Evolutionary conservation across 768 basidiomycete species (phyloP).

Genomic region (Russula virescens): DNA sequence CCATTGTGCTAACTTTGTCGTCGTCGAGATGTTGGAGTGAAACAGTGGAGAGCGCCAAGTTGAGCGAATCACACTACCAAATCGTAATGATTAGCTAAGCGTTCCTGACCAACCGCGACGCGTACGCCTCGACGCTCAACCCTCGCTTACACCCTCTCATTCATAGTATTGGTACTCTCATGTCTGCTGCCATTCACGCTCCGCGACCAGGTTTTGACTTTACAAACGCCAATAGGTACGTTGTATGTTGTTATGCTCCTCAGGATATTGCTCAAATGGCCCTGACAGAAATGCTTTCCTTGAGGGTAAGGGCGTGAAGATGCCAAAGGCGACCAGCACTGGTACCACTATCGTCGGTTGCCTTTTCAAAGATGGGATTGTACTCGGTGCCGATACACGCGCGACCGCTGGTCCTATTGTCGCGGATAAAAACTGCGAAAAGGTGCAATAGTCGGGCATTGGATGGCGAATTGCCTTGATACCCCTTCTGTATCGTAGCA

Average conservation of each 20-base stretch:
- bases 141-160: not conserved
- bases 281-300: constrained; percentile 63
- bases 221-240: constrained; percentile 65
- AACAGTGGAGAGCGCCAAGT: not conserved
- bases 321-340: constrained; percentile 84
- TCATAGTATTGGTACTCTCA: constrained; percentile 26
- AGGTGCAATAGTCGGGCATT: constrained; percentile 45
- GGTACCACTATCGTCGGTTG: constrained; percentile 99
- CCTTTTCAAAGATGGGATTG: constrained; percentile 85
- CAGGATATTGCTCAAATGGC: not conserved
- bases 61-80: not conserved
- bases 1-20: constrained; percentile 30
- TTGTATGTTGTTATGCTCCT: not conserved
- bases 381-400: constrained; percentile 94
- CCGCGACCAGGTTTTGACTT: constrained; percentile 65
- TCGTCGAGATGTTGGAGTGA: constrained; percentile 7
- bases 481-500: not conserved
- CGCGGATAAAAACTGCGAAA: constrained; percentile 99
- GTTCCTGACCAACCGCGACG: constrained; percentile 2
- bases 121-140: constrained; percentile 10
- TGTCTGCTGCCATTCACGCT: constrained; percentile 44
- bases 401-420: constrained; percentile 94
- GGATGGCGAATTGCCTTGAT: not conserved
- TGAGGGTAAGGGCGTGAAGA: constrained; percentile 57
- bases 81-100: constrained; percentile 1